These are phyloP conservation scores for Coemansia sp. DNA, from an alignment of 192 early-diverging fungal genomes.

Conservation along the genomic window DNA sequence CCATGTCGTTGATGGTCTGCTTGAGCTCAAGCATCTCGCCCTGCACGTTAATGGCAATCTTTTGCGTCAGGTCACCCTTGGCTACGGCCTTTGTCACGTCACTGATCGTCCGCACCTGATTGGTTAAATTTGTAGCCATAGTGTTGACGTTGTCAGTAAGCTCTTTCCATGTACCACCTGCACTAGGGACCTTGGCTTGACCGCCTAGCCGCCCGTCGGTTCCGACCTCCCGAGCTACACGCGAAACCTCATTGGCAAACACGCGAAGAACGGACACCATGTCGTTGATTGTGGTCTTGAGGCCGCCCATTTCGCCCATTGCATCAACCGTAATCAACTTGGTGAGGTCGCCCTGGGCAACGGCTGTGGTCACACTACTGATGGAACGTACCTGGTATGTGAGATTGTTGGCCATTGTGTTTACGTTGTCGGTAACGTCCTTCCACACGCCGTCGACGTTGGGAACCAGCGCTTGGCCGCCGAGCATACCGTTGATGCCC, in stretches of 20 bases:
- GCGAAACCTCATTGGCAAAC: conserved; percentile 53
- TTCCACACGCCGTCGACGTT: conserved; percentile 51
- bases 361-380: conserved; percentile 55
- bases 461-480: conserved; percentile 50
- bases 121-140: conserved; percentile 54
- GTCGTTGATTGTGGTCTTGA: conserved; percentile 58
- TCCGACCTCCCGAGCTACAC: conserved; percentile 54
- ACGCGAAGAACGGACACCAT: conserved; percentile 56
- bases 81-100: conserved; percentile 59
- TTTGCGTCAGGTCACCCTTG: conserved; percentile 51
- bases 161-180: conserved; percentile 11
- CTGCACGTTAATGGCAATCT: conserved; percentile 55
- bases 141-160: conserved; percentile 54
- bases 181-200: conserved; percentile 41
- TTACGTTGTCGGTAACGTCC: conserved; percentile 52
- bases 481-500: conserved; percentile 52
- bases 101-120: conserved; percentile 54
- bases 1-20: conserved; percentile 33
- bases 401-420: conserved; percentile 55
- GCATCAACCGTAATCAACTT: conserved; percentile 49
- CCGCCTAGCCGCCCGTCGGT: conserved; percentile 56
- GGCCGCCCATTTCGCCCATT: conserved; percentile 54
- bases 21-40: conserved; percentile 58
- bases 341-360: conserved; percentile 53
- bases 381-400: conserved; percentile 55